A percentile compares a stretch with the other conserved stretches of the same genome.
phyloP scores from a whole-genome alignment of 805 yeast genomes.

The Myxozyma udenii region DNA sequence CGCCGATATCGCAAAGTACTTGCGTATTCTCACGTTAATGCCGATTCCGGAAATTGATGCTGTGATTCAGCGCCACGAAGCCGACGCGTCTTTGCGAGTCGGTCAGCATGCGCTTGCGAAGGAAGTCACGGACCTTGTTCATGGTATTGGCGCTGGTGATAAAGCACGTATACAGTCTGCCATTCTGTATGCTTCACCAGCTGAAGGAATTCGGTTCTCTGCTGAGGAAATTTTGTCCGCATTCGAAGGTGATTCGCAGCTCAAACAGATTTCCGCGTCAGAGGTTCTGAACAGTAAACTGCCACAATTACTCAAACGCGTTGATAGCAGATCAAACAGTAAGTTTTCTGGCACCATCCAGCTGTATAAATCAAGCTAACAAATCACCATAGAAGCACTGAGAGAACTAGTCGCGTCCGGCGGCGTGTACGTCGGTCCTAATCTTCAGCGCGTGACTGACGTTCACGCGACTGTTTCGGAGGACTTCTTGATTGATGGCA shows the following conservation, averaged over 20 bases:
- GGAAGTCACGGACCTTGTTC: conserved; percentile 83
- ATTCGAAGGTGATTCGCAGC: conserved; percentile 57
- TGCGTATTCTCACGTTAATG: conserved; percentile 75
- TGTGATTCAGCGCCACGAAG: conserved; percentile 52
- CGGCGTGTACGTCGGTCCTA: conserved; percentile 67
- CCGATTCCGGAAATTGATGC: conserved; percentile 59
- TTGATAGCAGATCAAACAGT: conserved; percentile 35
- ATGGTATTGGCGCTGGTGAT: conserved; percentile 73
- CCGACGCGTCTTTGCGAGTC: conserved; percentile 58
- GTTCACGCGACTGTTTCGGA: conserved; percentile 51
- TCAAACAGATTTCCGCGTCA: conserved; percentile 40
- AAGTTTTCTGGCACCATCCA: neutral
- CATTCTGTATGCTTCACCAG: conserved; percentile 60
- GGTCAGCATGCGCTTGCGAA: conserved; percentile 79
- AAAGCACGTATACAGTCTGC: conserved; percentile 66
- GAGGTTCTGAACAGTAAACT: conserved; percentile 46
- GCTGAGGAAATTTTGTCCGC: conserved; percentile 51
- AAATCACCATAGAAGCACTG: conserved; percentile 4
- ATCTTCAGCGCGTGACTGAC: conserved; percentile 50
- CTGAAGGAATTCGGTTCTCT: conserved; percentile 42
- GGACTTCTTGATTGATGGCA: conserved; percentile 54
- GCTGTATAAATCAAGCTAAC: neutral
- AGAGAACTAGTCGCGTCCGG: conserved; percentile 46
- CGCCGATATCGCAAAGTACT: conserved; percentile 62
- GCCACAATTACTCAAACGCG: conserved; percentile 49